Percentiles rank a stretch among this genome's conserved stretches.
These are phyloP conservation scores for Arabidopsis hybrid DNA, from an alignment of 441 rosid genomes.

Conservation along the genomic window DNA sequence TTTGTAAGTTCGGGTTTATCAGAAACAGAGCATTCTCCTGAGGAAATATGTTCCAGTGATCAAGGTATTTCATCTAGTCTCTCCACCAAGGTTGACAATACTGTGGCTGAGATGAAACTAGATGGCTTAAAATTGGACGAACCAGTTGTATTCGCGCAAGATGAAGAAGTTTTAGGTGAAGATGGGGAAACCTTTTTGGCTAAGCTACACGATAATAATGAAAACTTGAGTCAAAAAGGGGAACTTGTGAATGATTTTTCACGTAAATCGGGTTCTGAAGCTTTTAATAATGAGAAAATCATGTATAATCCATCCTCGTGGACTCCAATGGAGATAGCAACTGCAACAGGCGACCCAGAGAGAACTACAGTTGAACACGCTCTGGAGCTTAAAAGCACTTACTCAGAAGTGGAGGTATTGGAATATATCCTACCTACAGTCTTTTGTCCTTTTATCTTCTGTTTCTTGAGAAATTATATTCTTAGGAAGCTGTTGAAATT, in stretches of 20 bases:
- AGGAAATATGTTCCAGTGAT: conserved; percentile 35
- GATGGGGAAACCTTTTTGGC: conserved; percentile 59
- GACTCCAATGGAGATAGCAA: conserved; percentile 84
- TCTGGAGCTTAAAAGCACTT: conserved; percentile 78
- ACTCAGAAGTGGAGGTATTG: conserved; percentile 83
- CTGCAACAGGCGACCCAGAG: conserved; percentile 79
- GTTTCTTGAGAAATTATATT: background rate
- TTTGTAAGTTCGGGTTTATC: conserved; percentile 33
- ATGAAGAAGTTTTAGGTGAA: conserved; percentile 51
- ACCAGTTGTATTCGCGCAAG: conserved; percentile 45
- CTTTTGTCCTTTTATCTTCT: background rate
- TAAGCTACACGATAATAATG: conserved; percentile 54
- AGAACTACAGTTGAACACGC: conserved; percentile 65
- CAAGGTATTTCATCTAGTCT: conserved; percentile 42
- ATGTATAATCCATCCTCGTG: conserved; percentile 73
- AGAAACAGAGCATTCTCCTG: conserved; percentile 40
- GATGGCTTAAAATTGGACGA: conserved; percentile 47
- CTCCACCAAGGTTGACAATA: conserved; percentile 42
- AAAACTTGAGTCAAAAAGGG: conserved; percentile 40
- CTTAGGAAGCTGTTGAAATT: conserved; percentile 6
- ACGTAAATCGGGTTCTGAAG: conserved; percentile 48
- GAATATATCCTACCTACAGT: conserved; percentile 5
- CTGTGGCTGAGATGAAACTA: conserved; percentile 49
- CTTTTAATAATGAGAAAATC: conserved; percentile 45
- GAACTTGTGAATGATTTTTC: conserved; percentile 45